A percentile compares a stretch with the other conserved stretches of the same genome.
Conservation (phyloP, 345 rosid genomes). For the Garcia nutans region DNA sequence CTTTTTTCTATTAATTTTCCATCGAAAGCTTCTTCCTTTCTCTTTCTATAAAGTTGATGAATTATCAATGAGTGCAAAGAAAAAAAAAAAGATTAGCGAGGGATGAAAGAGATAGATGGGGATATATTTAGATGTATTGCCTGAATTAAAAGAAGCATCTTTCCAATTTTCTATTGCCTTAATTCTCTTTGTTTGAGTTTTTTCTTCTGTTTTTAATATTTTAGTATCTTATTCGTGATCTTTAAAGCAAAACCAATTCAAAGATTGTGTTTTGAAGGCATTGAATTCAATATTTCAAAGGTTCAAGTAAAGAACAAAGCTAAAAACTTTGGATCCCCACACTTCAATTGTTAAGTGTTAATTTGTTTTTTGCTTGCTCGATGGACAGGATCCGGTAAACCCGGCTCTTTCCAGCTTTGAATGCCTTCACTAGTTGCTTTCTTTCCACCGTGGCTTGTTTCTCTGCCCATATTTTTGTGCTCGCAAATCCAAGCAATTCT, state of each 20-base stretch:
- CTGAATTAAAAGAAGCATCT: constrained; percentile 48
- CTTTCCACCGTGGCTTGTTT: constrained; percentile 14
- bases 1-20: constrained; percentile 16
- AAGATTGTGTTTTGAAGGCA: constrained; percentile 24
- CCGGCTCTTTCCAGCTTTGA: constrained; percentile 67
- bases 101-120: constrained; percentile 41
- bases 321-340: constrained; percentile 43
- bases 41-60: constrained; percentile 29
- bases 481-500: constrained; percentile 26
- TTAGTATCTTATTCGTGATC: constrained; percentile 6
- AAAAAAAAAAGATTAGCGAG: constrained; percentile 9
- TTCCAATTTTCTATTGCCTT: constrained; percentile 26
- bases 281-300: constrained; percentile 23
- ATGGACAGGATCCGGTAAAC: constrained; percentile 71
- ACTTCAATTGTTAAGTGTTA: constrained; percentile 7
- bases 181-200: constrained; percentile 19
- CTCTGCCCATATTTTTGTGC: constrained; percentile 11
- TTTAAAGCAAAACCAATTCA: constrained; percentile 36
- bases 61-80: constrained; percentile 17
- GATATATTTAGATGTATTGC: constrained; percentile 46
- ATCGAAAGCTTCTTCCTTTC: constrained; percentile 25
- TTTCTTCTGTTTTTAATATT: constrained; percentile 16
- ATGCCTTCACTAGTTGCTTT: constrained; percentile 29
- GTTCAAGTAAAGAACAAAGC: constrained; percentile 24
- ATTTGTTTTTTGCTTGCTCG: constrained; percentile 26